Evolutionary conservation across 768 basidiomycete genomes (phyloP), one percentile per base, ranked within the genome.

Genomic region (Podaxis pistillaris): DNA sequence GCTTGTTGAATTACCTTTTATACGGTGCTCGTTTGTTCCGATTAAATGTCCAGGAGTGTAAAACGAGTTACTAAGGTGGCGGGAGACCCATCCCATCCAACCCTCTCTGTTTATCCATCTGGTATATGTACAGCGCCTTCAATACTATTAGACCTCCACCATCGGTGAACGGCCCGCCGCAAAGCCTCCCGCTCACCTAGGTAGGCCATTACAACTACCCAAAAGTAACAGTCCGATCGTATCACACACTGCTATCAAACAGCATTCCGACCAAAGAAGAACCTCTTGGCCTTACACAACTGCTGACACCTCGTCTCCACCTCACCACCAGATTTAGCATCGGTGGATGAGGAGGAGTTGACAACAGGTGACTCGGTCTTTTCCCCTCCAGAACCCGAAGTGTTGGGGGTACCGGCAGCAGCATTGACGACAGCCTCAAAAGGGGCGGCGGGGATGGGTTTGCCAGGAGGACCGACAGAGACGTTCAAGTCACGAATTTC

Each of bases 401-500:
- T 17, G 7, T 19, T 46, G 1, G 11, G 13, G 19, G 28, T 38
- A 15, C 46, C 40, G n/a, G 58, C 58, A 52, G 64, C 62, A 7
- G 58, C 62, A 11, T 44, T 38, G 7, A 38, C 53, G n/a, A 69
- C 69, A 28, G 64, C 57, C 6, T 62, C 61, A 56, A 70, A 72
- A 13, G 71, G 71, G n/a, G 63, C 58, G 0, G 64, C 9, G 2
- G 70, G 72, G 22, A 73, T 71, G 17, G 63, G 56, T 58, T 65
- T 64, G 1, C 72, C 71, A 22, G 70, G 69, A 24, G 72, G 72
- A n/a, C 72, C 73, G 47, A 64, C 66, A 38, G 77, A 74, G 59
- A 82, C 56, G 2, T 72, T 65, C 55, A 86, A 68, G 64, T 85
- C 81, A 53, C 68, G 66, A 57, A 86, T 65, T 49, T 72, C 66